Conservation (phyloP, 331 rosid species). For the Erythrophleum ivorense region DNA sequence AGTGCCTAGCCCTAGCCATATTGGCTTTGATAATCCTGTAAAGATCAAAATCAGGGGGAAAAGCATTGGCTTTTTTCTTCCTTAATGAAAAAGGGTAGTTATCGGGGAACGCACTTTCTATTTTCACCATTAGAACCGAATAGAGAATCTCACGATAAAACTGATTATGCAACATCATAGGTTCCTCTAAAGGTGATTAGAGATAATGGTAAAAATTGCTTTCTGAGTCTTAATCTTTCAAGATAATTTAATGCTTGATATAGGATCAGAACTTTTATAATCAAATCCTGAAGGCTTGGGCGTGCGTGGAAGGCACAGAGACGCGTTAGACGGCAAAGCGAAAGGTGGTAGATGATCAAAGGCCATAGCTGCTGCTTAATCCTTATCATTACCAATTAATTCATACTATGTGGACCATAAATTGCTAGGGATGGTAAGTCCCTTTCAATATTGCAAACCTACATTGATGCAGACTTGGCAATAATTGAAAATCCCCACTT, state of each 20-base stretch:
- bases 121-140: not conserved
- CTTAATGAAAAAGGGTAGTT: not conserved
- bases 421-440: constrained; percentile 22
- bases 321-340: not conserved
- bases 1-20: not conserved
- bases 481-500: not conserved
- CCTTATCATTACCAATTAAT: not conserved
- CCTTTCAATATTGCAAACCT: not conserved
- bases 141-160: constrained; percentile 4
- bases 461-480: constrained; percentile 27
- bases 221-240: not conserved
- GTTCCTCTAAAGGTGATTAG: not conserved
- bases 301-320: not conserved
- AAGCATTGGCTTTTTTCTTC: not conserved
- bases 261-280: not conserved
- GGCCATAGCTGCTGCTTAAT: not conserved
- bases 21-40: too few relatives aligned
- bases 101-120: not conserved
- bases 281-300: not conserved
- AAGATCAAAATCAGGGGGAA: not conserved
- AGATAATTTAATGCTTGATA: not conserved
- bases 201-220: not conserved
- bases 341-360: not conserved
- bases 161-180: not conserved
- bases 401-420: not conserved